Evolutionary conservation across 768 basidiomycete species (phyloP).

Genomic region (Collybiopsis confluens): DNA sequence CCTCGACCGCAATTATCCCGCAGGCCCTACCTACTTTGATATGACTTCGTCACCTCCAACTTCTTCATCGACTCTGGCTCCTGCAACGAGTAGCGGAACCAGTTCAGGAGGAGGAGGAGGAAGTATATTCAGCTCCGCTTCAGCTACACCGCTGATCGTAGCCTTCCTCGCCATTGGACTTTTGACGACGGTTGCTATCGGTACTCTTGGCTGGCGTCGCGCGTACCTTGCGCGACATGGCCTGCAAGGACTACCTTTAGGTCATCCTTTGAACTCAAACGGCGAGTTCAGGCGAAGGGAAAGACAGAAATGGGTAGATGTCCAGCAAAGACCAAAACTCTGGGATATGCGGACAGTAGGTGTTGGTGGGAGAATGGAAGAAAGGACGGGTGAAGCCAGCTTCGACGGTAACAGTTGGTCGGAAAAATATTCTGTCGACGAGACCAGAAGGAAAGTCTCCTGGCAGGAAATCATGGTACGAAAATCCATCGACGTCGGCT

Average conservation of each 20-base stretch:
- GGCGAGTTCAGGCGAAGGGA: too few relatives aligned
- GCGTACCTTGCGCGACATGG: neutral
- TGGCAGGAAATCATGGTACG: slow-evolving; percentile 17
- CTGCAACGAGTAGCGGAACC: too few relatives aligned
- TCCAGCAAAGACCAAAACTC: neutral
- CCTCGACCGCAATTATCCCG: too few relatives aligned
- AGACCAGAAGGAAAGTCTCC: slow-evolving; percentile 26
- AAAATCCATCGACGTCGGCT: neutral
- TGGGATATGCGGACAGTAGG: slow-evolving; percentile 4
- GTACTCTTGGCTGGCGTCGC: slow-evolving; percentile 2
- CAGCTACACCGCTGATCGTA: neutral
- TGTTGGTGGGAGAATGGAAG: slow-evolving; percentile 6
- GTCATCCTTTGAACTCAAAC: too few relatives aligned
- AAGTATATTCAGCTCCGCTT: too few relatives aligned
- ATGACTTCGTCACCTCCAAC: too few relatives aligned
- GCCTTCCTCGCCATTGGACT: slow-evolving; percentile 5
- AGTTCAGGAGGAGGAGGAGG: too few relatives aligned
- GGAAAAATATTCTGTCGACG: neutral
- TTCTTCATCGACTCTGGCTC: too few relatives aligned
- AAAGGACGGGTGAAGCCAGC: neutral
- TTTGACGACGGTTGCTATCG: neutral
- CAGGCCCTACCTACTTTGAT: too few relatives aligned
- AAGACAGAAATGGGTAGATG: neutral
- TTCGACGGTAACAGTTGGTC: neutral
- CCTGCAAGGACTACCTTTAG: too few relatives aligned